Evolutionary conservation across 1,139 yeast species (phyloP), one percentile per base, ranked within the genome.

Genomic region (Wickerhamomyces sp.): DNA sequence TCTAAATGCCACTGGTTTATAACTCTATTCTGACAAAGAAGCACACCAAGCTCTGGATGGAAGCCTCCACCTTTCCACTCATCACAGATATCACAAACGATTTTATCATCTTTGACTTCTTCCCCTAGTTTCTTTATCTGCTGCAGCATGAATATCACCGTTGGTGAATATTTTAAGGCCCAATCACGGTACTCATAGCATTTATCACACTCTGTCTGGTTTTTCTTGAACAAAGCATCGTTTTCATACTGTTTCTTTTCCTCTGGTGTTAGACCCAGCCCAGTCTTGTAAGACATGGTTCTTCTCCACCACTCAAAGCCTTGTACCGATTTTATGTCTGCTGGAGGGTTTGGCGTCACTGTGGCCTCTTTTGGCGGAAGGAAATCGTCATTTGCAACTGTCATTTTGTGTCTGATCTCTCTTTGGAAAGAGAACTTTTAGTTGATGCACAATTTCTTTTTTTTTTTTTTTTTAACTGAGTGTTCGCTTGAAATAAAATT

Each of bases 31-130:
- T 92, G 88, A 63, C 99, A 92, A 16, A 92, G 65, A 43, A 89
- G 66, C 30, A 92, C 82, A 3, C 98, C 98, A 40, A 78, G 65
- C 36, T 87, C 82, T 0, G 97, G 97, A 59, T 89, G 88, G 61
- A 85, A 94, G 2, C 99, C 98, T 30, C 96, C 96, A 31, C 95
- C 88, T 55, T 85, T 83, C 65, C 79, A 72, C 45, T 85, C 92
- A 49, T 86, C 94, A 62, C 98, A 94, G 13, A 76, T 75, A 42
- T 81, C 95, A 61, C 98, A 92, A 8, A 77, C 68, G 41, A 92
- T 82, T 53, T 85, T 78, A 19, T 47, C 39, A 31, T 50, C 56
- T 34, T 56, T 56, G 37, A 69, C 54, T 43, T 74, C 74, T 0
- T 82, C 84, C 7, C 88, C 86, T 20, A 37, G 24, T 26, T 85